Base-by-base conservation (phyloP, 257 asterid species). In the Rhazya stricta region DNA sequence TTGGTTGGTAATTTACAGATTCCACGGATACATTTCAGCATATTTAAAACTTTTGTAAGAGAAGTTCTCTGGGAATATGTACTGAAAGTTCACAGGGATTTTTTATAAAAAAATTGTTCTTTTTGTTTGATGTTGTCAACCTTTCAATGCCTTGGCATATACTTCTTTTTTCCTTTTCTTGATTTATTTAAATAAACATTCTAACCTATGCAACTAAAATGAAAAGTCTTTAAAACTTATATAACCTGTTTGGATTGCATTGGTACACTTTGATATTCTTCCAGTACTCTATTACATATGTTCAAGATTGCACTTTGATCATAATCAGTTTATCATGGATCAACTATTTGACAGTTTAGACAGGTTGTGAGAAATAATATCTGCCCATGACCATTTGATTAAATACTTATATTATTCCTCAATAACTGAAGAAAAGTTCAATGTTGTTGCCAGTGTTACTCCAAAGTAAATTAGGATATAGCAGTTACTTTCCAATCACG, bases 101-200 rank as follows among this genome's bases (percentile, higher is more conserved):
- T 15, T 32, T 15, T 72, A n/a, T 39, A 42, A 27, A 41, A 37
- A 32, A 13, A 8, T 43, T 41, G 30, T 57, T 74, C 21, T 34
- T n/a, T 74, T 57, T 16, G 71, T 74, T 51, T 60, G 71, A 74
- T 48, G 58, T 45, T 23, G 10, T 63, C n/a, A 34, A 34, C 12
- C 42, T 48, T 65, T 48, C 36, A 23, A 29, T 42, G n/a, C 62
- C 5, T 27, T 69, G 23, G 27, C 2, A 12, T 36, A 30, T 60
- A 25, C 23, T 68, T 46, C 30, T 41, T 46, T 32, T 53, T n/a
- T n/a, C n/a, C n/a, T n/a, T n/a, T n/a, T n/a, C n/a, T n/a, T n/a
- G n/a, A n/a, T 70, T 21, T 10, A 5, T 27, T 43, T 50, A 9
- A 25, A 48, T 18, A 13, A 7, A 1, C 19, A 1, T 48, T 69